A percentile compares a stretch with the other conserved stretches of the same genome.
These are phyloP conservation scores for Colletotrichum caudatum DNA, from an alignment of 2,329 filamentous ascomycete species.

Conservation along the genomic window DNA sequence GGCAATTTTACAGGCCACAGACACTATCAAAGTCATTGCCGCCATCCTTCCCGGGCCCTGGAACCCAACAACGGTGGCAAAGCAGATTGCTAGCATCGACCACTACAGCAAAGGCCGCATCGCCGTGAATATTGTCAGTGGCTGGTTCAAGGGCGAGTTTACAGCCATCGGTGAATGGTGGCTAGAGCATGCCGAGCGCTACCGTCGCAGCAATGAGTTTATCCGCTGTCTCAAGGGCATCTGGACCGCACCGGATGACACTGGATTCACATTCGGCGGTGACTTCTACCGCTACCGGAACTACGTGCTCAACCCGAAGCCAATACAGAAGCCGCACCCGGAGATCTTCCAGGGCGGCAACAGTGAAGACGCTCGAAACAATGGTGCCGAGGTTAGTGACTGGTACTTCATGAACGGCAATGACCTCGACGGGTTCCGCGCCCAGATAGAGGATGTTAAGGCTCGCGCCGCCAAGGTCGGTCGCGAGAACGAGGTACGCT, in stretches of 20 bases:
- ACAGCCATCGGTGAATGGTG: constrained; percentile 65
- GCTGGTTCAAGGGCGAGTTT: constrained; percentile 66
- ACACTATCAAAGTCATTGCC: constrained; percentile 63
- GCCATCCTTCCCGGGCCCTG: constrained; percentile 63
- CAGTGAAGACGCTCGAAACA: constrained; percentile 61
- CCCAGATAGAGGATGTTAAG: constrained; percentile 62
- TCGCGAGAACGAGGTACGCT: constrained; percentile 57
- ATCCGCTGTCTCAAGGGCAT: constrained; percentile 64
- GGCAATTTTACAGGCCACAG: constrained; percentile 60
- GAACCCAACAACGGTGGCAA: constrained; percentile 64
- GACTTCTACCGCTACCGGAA: constrained; percentile 66
- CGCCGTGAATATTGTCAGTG: constrained; percentile 64
- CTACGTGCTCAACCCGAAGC: constrained; percentile 63
- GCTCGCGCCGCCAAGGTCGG: constrained; percentile 58
- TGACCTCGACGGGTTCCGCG: constrained; percentile 63
- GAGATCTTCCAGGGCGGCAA: constrained; percentile 67
- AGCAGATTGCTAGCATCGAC: constrained; percentile 66
- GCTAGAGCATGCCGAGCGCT: constrained; percentile 65
- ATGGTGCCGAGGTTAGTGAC: constrained; percentile 60
- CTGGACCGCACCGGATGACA: constrained; percentile 58
- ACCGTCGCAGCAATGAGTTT: constrained; percentile 63
- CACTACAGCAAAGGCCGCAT: constrained; percentile 64
- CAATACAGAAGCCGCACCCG: constrained; percentile 60
- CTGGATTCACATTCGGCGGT: constrained; percentile 61
- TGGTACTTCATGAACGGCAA: constrained; percentile 71